Base-by-base conservation (phyloP, 495 filamentous ascomycete genomes). In the Extremus antarcticus region DNA sequence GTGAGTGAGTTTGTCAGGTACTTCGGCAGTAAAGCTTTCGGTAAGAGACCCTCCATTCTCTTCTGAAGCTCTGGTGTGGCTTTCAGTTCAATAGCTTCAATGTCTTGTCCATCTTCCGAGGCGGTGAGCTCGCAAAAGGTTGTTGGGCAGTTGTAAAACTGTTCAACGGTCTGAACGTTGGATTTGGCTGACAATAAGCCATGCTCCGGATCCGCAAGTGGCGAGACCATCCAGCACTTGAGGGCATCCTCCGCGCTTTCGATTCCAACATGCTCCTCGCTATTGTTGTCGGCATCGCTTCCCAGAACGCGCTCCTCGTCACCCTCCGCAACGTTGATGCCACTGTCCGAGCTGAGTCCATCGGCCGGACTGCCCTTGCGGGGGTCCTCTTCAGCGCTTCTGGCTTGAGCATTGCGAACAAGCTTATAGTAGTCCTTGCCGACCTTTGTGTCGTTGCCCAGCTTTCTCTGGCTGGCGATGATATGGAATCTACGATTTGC, bases 11-110 rank as follows among this genome's bases (percentile, higher is more conserved):
- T 49, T 38, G 47, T 51, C 51, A 45, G 53, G 25, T 59, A 59
- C 23, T 59, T 59, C 21, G 56, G 56, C 3, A 59, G 24, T 20
- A n/a, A 45, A 32, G 50, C 50, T 17, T 54, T 20, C 1, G 51
- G 56, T 2, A 54, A 22, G 16, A 59, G 25, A 16, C 43, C 16
- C 20, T 35, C 16, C 2, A 55, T 32, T 1, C 46, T 50, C 38
- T 48, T 13, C 11, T 39, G 1, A 3, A 59, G 47, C 16, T 59
- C 56, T 1, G 47, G 22, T 25, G 39, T 29, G 17, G 43, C 24
- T 25, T 59, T 51, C 2, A 59, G 56, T 46, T 59, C 56, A 10
- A 47, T 46, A 16, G 56, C 51, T 40, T 43, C 21, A 9, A 59
- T 22, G 13, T 22, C 22, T 20, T 50, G 22, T 1, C 10, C 47